Evolutionary conservation across 2,329 filamentous ascomycete species (phyloP), one percentile per base, ranked within the genome.

Genomic region (Colletotrichum endophyticum): DNA sequence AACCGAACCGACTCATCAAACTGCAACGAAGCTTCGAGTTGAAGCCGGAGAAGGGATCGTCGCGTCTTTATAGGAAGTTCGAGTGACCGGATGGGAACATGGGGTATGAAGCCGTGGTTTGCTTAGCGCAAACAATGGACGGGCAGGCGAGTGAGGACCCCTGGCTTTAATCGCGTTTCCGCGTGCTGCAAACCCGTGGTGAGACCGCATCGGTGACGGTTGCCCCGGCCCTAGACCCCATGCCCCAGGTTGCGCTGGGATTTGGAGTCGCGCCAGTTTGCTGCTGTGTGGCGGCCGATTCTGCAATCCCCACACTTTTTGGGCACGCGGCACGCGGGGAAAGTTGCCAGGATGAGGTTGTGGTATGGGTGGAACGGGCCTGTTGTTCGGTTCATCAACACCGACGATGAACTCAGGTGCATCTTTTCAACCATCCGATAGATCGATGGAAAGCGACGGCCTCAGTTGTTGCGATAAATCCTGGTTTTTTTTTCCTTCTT

Each of bases 271-370:
- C 34, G 56, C 62, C 63, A 62, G 66, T 59, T 32, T 36, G 69
- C n/a, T 36, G 69, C n/a, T 39, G 62, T 63, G 34, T 75, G 28
- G 62, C 22, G 49, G 16, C n/a, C 11, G 34, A 13, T 76, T 73
- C 74, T 73, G 59, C 74, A 74, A 74, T 66, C 74, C 28, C 64
- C 70, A 73, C 73, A 70, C 13, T 74, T 76, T 66, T 68, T 49
- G 34, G 27, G 25, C 56, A 64, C 63, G 73, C 44, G 63, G 70
- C 64, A 76, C 70, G 74, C 74, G 74, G 74, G 74, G 73, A 66
- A 70, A 66, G 32, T n/a, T 61, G 66, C 64, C 8, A 44, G 74
- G 74, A 59, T 64, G 57, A 49, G 66, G 32, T 28, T 16, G 68
- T 53, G 36, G 44, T 63, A 64, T 25, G 22, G 12, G 16, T 56